Evolutionary conservation across 192 early-diverging fungal genomes (phyloP).

Genomic region (Lobosporangium transversale): DNA sequence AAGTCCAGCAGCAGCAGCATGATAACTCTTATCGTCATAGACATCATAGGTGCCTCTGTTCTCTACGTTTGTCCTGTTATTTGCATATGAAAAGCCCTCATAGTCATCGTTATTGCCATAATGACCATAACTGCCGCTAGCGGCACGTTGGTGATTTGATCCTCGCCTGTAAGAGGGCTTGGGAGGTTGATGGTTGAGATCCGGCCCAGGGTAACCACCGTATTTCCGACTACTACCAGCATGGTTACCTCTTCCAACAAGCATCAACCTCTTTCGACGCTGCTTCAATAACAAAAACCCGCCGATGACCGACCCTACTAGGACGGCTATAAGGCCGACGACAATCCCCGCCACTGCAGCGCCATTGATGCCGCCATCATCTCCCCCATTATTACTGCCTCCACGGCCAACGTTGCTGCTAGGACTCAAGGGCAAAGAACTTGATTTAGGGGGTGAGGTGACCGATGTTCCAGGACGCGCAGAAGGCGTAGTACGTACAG

Average conservation of each 20-base stretch:
- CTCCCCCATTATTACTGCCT: not conserved
- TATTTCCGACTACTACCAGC: too few species aligned
- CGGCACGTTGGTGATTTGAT: not conserved
- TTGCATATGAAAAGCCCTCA: too few species aligned
- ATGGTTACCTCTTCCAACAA: too few species aligned
- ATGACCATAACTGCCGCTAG: constrained; percentile 4
- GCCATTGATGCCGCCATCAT: constrained; percentile 28
- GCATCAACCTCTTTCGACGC: constrained; percentile 41
- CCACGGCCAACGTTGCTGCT: not conserved
- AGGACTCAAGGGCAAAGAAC: too few species aligned
- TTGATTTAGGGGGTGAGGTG: not conserved
- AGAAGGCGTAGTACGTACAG: not conserved
- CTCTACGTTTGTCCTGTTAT: not conserved
- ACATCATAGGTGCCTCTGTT: too few species aligned
- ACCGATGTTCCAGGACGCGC: not conserved
- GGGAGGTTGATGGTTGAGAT: constrained; percentile 4
- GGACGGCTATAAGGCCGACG: constrained; percentile 7
- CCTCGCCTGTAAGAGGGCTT: constrained; percentile 5
- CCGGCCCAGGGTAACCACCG: constrained; percentile 37
- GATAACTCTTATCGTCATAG: constrained; percentile 22
- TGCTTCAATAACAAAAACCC: constrained; percentile 42
- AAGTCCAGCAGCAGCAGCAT: constrained; percentile 20
- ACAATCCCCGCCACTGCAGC: constrained; percentile 26
- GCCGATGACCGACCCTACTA: constrained; percentile 31
- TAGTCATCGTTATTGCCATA: too few species aligned